Base-by-base conservation (phyloP, 1,139 yeast species). In the Taiozyma onychis region DNA sequence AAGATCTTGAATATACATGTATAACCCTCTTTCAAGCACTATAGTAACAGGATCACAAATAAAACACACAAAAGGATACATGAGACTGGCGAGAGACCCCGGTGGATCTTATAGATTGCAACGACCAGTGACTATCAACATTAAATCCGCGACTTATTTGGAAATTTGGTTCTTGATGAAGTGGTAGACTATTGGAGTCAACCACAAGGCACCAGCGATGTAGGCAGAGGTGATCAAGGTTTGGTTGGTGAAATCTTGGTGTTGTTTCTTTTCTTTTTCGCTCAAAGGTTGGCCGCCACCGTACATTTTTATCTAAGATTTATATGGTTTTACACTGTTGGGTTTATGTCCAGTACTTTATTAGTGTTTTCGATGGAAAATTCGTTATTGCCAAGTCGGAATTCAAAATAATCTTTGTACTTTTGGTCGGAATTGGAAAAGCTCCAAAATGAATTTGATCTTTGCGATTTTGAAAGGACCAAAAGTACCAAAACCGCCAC, bases 201-300 rank as follows among this genome's bases (percentile, higher is more conserved):
- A 65, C 96, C 96, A 90, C 63, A 90, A 78, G 42, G 87, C 84
- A 56, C 85, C 84, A 51, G 95, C 95, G 55, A 85, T 71, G 61
- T 78, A 70, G 52, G 85, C 83, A 45, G 96, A 90, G 56, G 78
- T 76, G 63, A 74, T 74, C 63, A 90, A 72, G 49, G 89, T 85
- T 58, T 78, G 77, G 64, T 75, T 73, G 53, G 95, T 84, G 65
- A 78, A 80, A 61, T 81, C 77, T 67, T 86, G 87, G 69, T 85
- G 91, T 50, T 79, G 70, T 65, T 80, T 82, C 73, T 83, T 83
- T 72, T 87, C 89, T 65, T 87, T 95, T 69, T 86, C 95, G 57
- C 83, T 76, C 58, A 85, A 78, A 63, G 80, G 82, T 66, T 80
- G 83, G 57, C 81, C 85, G 66, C 86, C 85, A 57, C 93, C 95